Evolutionary conservation across 2,329 filamentous ascomycete genomes (phyloP), one percentile per base, ranked within the genome.

Genomic region (Colletotrichum destructivum): DNA sequence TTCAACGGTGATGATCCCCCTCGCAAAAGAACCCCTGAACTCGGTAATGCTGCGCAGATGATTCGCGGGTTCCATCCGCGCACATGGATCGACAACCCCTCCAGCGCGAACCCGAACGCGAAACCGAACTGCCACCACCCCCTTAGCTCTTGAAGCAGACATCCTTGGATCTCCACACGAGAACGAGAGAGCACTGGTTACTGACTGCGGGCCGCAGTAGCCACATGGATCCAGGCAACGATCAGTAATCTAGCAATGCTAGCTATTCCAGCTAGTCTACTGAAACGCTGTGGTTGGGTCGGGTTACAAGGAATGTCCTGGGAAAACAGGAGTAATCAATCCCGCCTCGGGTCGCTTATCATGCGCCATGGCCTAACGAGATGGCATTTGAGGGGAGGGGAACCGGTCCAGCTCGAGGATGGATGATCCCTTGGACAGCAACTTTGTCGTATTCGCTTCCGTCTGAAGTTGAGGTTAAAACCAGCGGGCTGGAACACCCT

Each of bases 91-190:
- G 42, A 23, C 44, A 44, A 57, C n/a, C 38, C 26, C 3, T 44
- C 46, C 9, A 52, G 13, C 15, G 26, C 69, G 69, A 63, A 38
- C 62, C 51, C 69, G 69, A 71, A 47, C 18, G 7, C 64, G 69
- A 71, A 52, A 71, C 52, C 64, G 59, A 68, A 18, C 31, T 31
- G 1, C 8, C 8, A 7, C 31, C 8, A 4, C 21, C 63, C 5
- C 15, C 57, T 12, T 26, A 18, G 18, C 9, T 18, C 54, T 31
- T 11, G n/a, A n/a, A 63, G n/a, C 49, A 38, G 62, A 40, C 11
- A 12, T 35, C 9, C 31, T 7, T 31, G 31, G 31, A 31, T 9
- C 31, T 31, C 51, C 59, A 51, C 26, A 46, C 31, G 60, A 31
- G 35, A 35, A 31, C 8, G 18, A 16, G 35, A 49, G 38, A 49